Base-by-base conservation (phyloP, 2,329 filamentous ascomycete genomes). In the Polytolypa hystricis region DNA sequence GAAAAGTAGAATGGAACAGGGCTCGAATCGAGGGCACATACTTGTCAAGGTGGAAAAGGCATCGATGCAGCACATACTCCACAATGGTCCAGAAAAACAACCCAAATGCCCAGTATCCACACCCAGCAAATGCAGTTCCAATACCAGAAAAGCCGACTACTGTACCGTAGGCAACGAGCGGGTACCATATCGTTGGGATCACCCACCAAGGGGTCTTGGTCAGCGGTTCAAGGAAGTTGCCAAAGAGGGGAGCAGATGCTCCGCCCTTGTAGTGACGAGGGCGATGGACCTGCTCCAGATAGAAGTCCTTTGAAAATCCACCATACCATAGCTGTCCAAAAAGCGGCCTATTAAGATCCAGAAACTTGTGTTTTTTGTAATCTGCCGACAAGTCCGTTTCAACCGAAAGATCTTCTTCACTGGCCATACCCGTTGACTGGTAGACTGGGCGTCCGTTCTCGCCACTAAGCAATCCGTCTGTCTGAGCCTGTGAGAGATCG, bases 211-310 rank as follows among this genome's bases (percentile, higher is more conserved):
- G 76, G 2, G 91, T 98, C 70, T 87, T 82, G 59, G 80, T 87
- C 41, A 98, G 66, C n/a, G 91, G 91, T 64, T 98, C 91, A n/a
- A 98, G 69, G 58, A 98, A 93, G 64, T 98, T 96, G 42, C 91
- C 91, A 61, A 98, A 98, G 16, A 98, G 65, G 14, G 91, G 91
- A 25, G 91, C 91, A 5, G 86, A 95, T 43, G 78, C 77, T 40
- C 91, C 91, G 46, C 89, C 89, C 57, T 79, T 93, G 71, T 96
- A 98, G 60, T 98, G 89, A 41, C 91, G 79, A 12, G 91, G 91
- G 30, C 91, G 80, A 58, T 98, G 91, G 35, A 98, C 84, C 60
- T 98, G 91, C 49, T 95, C 80, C 16, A 98, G 73, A 55, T 98
- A 98, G 56, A 98, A 98, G n/a, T 84, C 77, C 60, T 95, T 98